Percentiles rank a stretch among this genome's conserved stretches.
Conservation (phyloP, 345 rosid species). For the Citrus inodora region DNA sequence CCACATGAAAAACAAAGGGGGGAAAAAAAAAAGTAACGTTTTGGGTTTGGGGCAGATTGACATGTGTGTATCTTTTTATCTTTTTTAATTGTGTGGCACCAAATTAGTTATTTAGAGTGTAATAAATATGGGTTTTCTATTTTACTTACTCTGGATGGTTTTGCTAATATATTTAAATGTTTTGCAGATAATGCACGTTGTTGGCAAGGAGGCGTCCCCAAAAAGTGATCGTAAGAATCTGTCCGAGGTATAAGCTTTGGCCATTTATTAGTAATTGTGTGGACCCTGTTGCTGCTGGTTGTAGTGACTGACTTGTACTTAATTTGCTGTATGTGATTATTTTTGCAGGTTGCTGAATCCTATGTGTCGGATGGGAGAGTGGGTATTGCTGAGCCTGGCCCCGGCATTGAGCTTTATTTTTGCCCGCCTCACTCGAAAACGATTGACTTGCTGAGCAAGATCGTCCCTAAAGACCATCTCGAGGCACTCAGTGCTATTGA, state of each 20-base stretch:
- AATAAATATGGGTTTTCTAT: not conserved
- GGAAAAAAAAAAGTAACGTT: too few species aligned
- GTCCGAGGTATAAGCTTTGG: conserved; percentile 43
- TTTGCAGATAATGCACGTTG: conserved; percentile 70
- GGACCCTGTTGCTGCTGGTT: not conserved
- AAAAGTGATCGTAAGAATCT: conserved; percentile 57
- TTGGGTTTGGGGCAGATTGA: not conserved
- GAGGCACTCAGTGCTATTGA: conserved; percentile 60
- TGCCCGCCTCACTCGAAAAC: conserved; percentile 75
- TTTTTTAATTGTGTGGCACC: not conserved
- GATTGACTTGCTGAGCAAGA: conserved; percentile 58
- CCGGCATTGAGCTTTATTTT: conserved; percentile 77
- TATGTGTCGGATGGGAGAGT: conserved; percentile 76
- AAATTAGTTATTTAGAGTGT: not conserved
- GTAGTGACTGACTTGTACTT: not conserved
- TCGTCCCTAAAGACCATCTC: conserved; percentile 65
- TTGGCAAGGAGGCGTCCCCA: conserved; percentile 58
- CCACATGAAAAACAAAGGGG: not conserved
- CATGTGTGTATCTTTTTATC: too few species aligned
- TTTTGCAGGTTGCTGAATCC: conserved; percentile 65
- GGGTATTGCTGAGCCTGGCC: conserved; percentile 81
- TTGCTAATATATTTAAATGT: not conserved
- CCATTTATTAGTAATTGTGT: not conserved
- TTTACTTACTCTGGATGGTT: not conserved
- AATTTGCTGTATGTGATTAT: not conserved